phyloP scores from a whole-genome alignment of 208 protist species.

The Crithidia sp. region DNA sequence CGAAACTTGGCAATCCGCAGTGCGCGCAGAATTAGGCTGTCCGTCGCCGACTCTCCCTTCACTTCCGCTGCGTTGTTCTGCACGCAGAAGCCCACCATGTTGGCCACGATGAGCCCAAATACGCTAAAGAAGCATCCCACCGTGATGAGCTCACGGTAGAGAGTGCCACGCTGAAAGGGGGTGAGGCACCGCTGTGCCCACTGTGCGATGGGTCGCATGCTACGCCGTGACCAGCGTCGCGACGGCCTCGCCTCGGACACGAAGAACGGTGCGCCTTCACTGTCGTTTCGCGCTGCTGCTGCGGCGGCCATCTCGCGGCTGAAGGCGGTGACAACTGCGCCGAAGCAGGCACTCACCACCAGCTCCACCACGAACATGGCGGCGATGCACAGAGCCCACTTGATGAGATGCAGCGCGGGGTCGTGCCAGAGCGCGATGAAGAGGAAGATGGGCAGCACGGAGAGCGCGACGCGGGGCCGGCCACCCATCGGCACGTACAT shows the following conservation, averaged over 20 bases:
- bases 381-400: conserved; percentile 72
- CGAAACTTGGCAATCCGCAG: no score
- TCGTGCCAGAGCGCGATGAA: conserved; percentile 96
- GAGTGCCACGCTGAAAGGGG: conserved; percentile 8
- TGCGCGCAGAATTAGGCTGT: neutral
- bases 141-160: conserved; percentile 26
- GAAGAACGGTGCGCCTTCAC: neutral
- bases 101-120: conserved; percentile 58
- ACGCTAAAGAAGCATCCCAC: conserved; percentile 36
- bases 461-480: conserved; percentile 45
- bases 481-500: conserved; percentile 94
- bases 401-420: conserved; percentile 66
- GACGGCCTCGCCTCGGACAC: neutral
- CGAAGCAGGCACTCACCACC: conserved; percentile 33
- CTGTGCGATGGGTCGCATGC: neutral
- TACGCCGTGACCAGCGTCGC: neutral
- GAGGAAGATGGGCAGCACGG: conserved; percentile 90
- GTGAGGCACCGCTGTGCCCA: neutral
- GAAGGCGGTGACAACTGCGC: conserved; percentile 16
- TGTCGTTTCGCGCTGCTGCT: neutral
- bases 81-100: conserved; percentile 44
- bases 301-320: conserved; percentile 27
- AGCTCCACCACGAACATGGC: conserved; percentile 66
- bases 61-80: neutral
- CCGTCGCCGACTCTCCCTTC: no score